Conservation (phyloP, 306 rosid genomes). For the Corylus avellana region DNA sequence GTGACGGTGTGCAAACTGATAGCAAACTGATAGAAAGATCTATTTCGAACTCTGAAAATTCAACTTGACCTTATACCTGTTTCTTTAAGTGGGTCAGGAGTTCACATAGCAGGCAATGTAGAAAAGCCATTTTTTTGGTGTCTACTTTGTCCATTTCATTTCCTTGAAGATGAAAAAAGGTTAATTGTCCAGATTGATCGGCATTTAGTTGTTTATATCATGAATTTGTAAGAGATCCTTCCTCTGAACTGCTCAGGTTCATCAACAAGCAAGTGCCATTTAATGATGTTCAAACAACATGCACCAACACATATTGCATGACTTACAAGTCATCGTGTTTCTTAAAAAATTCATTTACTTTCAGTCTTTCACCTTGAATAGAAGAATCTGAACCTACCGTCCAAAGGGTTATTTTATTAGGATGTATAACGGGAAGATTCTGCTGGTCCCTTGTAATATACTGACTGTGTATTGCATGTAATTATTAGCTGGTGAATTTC, state of each 20-base stretch:
- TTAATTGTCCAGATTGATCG: neutral
- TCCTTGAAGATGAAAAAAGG: neutral
- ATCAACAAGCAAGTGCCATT: neutral
- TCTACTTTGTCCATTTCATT: neutral
- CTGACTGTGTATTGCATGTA: neutral
- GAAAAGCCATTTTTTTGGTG: neutral
- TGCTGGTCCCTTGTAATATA: neutral
- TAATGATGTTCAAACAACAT: neutral
- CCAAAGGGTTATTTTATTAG: neutral
- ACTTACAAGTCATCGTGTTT: neutral
- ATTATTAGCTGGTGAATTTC: neutral
- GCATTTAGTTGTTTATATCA: neutral
- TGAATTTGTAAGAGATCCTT: neutral
- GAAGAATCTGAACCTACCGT: neutral
- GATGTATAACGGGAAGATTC: neutral
- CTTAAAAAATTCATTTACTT: neutral
- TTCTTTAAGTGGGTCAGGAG: neutral
- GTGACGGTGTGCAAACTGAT: neutral
- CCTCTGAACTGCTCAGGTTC: neutral
- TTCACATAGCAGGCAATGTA: neutral
- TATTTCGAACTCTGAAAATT: neutral
- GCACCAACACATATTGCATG: neutral
- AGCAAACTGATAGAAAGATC: neutral
- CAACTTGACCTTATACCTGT: neutral
- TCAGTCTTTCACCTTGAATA: neutral